Base-by-base conservation (phyloP, 768 basidiomycete genomes). In the Xanthoconium stramineum region DNA sequence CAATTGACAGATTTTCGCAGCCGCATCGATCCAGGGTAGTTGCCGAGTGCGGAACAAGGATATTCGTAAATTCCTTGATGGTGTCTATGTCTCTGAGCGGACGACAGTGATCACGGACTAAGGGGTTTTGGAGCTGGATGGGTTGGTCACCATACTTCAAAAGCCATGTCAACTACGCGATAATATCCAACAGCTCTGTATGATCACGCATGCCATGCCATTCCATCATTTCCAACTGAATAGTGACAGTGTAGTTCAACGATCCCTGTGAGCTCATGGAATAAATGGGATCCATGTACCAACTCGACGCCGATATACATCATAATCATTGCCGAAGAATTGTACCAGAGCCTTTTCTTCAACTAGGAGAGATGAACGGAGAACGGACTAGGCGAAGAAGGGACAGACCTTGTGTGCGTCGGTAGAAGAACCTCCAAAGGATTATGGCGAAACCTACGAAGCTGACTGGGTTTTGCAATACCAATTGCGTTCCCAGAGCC, bases 41-140 rank as follows among this genome's bases (percentile, higher is more conserved):
- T 97, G 94, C 80, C 85, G 88, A 65, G 97, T 99, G 69, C 89
- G 93, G 75, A 97, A 98, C 88, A 99, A 99, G 82, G 96, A 96
- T 82, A 98, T 98, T 77, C 93, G 96, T 68, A 97, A 98, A 82
- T 97, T 98, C 83, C 80, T 97, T 73, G 92, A 95, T 71, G 90
- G 92, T 73, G 84, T 94, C 77, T 94, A 94, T 66, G 91, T 94
- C 58, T 94, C 92, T 37, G 88, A 89, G 67, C 87, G 83, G 78
- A 83, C 83, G 56, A 86, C 86, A 14, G 64, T 76, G 47, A 58
- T 72, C 56, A 83, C 82, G 28, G 75, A 83, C 50, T 81, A 69
- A 56, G 50, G 14, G 52, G 42, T 37, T 28, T 52, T 45, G 49
- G 46, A 40, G 40, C 49, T 43, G 49, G 47, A 58, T 50, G 44